Evolutionary conservation across 23 red algal species (phyloP), one percentile per base, ranked within the genome.

Genomic region (Gracilaria gracilis): DNA sequence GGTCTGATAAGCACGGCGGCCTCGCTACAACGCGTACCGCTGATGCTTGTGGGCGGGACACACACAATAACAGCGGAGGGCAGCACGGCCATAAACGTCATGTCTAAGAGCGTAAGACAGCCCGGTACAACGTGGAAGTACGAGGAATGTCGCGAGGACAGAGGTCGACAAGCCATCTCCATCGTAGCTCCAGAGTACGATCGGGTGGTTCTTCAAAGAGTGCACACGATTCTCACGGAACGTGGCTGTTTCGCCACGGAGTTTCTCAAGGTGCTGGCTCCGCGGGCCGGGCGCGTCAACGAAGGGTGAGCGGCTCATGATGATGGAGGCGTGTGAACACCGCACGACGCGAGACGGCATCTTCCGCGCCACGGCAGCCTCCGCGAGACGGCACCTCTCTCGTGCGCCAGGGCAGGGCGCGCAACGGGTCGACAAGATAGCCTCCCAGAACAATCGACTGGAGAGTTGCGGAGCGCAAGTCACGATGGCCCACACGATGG

Each of bases 101-200:
- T 90, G 74, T 24, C 23, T 20, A 57, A 50, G 37, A 23, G 16
- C 59, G n/a, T 11, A 17, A 16, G 74, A 21, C 55, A 75, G 4
- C 87, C 87, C 38, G 87, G 87, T 4, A n/a, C 71, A 9, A 58
- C 74, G 0, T 90, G 87, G 87, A 47, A 11, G 33, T 90, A 90
- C 54, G 87, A 90, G 36, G 33, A 81, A 21, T 51, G 67, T 7
- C 46, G 87, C 16, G 87, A 90, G 14, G 87, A 90, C 77, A 51
- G 71, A 29, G 57, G 40, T 4, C 9, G 58, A 37, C 70, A 90
- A 5, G 58, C 87, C 11, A 72, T 90, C 40, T 61, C 76, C 15
- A 34, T 90, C 5, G 73, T 80, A 9, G 71, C 87, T 2, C 54
- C 65, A 9, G 57, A 54, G 51, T 90, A 90, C 71, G 87, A 90